Percentiles rank a stretch among this genome's conserved stretches.
These are phyloP conservation scores for Fusarium sp. DNA, from an alignment of 2,329 filamentous ascomycete genomes.

Conservation along the genomic window DNA sequence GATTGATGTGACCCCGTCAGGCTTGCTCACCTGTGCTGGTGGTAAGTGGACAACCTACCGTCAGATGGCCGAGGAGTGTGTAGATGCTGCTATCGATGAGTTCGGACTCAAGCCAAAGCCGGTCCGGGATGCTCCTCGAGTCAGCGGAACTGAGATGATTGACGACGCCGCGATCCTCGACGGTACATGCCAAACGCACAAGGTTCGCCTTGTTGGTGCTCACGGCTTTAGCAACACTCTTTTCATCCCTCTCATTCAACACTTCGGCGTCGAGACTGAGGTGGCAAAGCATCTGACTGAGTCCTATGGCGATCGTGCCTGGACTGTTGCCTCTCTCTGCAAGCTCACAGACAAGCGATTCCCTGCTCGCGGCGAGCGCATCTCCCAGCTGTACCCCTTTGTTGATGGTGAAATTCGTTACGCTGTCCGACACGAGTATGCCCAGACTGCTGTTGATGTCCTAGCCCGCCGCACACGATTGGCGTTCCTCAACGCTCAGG, in stretches of 20 bases:
- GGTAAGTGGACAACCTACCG: conserved; percentile 96
- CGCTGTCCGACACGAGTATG: conserved; percentile 89
- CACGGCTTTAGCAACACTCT: conserved; percentile 90
- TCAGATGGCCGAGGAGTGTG: conserved; percentile 91
- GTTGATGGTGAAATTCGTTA: conserved; percentile 93
- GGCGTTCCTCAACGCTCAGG: conserved; percentile 92
- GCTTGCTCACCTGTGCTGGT: conserved; percentile 85
- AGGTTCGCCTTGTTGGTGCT: conserved; percentile 83
- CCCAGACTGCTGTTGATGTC: conserved; percentile 90
- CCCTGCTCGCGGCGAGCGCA: conserved; percentile 84
- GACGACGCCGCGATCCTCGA: conserved; percentile 74
- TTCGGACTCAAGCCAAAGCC: conserved; percentile 73
- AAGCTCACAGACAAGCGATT: conserved; percentile 81
- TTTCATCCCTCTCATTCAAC: conserved; percentile 95
- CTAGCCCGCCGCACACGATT: conserved; percentile 86
- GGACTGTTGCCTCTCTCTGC: conserved; percentile 87
- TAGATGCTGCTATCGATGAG: conserved; percentile 80
- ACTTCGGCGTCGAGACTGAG: conserved; percentile 91
- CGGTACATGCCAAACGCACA: conserved; percentile 85
- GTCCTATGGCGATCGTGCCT: conserved; percentile 92
- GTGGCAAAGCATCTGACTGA: conserved; percentile 89
- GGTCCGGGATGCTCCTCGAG: conserved; percentile 70
- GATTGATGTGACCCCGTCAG: conserved; percentile 81
- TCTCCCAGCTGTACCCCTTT: conserved; percentile 86
- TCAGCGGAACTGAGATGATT: conserved; percentile 76